These are phyloP conservation scores for Eugenia klotzschiana DNA, from an alignment of 441 rosid genomes.

Conservation along the genomic window DNA sequence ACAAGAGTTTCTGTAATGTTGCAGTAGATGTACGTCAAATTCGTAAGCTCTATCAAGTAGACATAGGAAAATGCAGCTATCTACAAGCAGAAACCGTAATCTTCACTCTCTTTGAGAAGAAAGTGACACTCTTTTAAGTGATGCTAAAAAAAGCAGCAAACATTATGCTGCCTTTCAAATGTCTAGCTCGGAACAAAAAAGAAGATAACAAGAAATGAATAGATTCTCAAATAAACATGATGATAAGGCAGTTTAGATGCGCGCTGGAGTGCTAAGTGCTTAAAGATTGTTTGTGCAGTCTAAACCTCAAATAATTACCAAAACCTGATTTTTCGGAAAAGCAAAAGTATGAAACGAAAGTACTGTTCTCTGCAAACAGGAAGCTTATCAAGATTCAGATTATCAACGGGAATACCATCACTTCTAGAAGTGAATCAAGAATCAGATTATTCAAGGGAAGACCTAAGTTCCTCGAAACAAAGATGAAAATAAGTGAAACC, in stretches of 20 bases:
- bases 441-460: neutral
- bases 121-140: neutral
- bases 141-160: neutral
- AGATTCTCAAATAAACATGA: neutral
- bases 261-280: neutral
- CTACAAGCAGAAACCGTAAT: neutral
- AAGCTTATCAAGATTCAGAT: neutral
- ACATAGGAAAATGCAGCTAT: neutral
- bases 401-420: neutral
- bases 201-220: neutral
- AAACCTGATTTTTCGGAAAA: neutral
- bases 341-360: neutral
- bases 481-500: neutral
- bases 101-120: neutral
- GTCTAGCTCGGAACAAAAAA: neutral
- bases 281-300: neutral
- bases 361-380: neutral
- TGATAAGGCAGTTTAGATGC: neutral
- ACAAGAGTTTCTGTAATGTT: slow-evolving; percentile 74
- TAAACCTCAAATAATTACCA: neutral
- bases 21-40: neutral
- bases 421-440: neutral
- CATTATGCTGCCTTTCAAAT: neutral
- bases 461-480: neutral
- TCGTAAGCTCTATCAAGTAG: neutral